Conservation (phyloP, 371 early-diverging fungal genomes). For the Nematocida sp. region DNA sequence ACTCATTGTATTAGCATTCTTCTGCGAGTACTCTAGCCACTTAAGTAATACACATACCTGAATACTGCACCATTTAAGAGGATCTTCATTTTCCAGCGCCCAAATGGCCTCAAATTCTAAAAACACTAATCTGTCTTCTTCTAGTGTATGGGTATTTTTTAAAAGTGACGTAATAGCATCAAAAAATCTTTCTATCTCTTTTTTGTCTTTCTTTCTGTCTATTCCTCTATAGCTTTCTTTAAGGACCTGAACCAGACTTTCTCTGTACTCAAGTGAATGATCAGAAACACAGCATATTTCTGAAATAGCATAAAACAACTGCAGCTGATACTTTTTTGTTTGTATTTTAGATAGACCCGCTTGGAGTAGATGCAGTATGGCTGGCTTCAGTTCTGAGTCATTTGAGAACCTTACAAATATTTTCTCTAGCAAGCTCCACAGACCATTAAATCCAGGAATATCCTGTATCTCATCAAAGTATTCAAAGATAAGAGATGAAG, state of each 20-base stretch:
- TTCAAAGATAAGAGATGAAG: constrained; percentile 9
- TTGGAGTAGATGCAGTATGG: neutral
- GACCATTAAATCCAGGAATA: constrained; percentile 7
- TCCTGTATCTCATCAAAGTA: constrained; percentile 27
- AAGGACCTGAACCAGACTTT: constrained; percentile 22
- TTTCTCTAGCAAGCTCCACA: constrained; percentile 7
- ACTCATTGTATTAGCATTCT: neutral
- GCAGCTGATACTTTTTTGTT: neutral
- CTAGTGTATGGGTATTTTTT: neutral
- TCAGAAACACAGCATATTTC: constrained; percentile 18
- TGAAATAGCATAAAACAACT: constrained; percentile 6
- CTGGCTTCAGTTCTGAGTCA: constrained; percentile 20
- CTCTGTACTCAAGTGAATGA: neutral
- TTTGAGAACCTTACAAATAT: constrained; percentile 26
- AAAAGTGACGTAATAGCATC: neutral
- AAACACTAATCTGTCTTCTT: neutral
- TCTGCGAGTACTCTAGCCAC: constrained; percentile 14
- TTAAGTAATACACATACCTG: neutral
- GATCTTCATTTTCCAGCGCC: neutral
- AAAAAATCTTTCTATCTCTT: neutral
- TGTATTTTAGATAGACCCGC: neutral
- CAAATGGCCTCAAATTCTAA: constrained; percentile 35
- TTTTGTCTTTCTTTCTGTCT: neutral
- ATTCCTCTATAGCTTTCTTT: constrained; percentile 7
- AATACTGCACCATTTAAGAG: neutral